Conservation (phyloP, 2,329 filamentous ascomycete genomes). For the Aspergillus ibericus region DNA sequence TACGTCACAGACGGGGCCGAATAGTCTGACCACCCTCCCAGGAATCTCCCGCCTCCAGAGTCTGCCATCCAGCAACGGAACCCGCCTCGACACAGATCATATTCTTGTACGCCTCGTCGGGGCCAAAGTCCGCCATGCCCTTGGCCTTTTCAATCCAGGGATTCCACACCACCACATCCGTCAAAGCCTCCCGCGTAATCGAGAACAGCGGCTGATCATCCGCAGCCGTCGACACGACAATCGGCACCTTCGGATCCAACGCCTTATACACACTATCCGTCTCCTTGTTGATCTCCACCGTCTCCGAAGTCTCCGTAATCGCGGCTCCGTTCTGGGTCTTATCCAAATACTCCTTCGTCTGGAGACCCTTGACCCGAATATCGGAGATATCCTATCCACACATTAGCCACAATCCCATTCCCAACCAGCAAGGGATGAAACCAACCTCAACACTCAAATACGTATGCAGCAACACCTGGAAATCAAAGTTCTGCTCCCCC, state of each 20-base stretch:
- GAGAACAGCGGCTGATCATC: constrained; percentile 64
- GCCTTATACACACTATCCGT: constrained; percentile 83
- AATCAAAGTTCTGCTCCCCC: constrained; percentile 78
- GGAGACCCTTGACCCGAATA: constrained; percentile 72
- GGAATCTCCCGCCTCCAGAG: constrained; percentile 73
- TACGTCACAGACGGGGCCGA: constrained; percentile 39
- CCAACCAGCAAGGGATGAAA: constrained; percentile 9
- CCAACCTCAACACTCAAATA: constrained; percentile 80
- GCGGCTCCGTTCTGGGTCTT: constrained; percentile 70
- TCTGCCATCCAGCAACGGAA: constrained; percentile 76
- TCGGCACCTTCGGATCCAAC: constrained; percentile 53
- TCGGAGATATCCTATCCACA: constrained; percentile 70
- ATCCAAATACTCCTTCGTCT: constrained; percentile 75
- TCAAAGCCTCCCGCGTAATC: constrained; percentile 78
- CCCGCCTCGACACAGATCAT: constrained; percentile 97
- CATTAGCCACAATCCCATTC: background rate
- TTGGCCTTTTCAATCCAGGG: constrained; percentile 86
- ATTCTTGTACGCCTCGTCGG: constrained; percentile 84
- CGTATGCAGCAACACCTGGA: constrained; percentile 87
- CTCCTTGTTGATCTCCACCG: constrained; percentile 71
- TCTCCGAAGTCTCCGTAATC: constrained; percentile 64
- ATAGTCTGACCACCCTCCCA: constrained; percentile 65
- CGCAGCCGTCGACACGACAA: constrained; percentile 43
- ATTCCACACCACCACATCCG: constrained; percentile 94
- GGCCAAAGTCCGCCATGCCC: constrained; percentile 80